Conservation (phyloP, 2,329 filamentous ascomycete genomes). For the Hymenoscyphus albidus region DNA sequence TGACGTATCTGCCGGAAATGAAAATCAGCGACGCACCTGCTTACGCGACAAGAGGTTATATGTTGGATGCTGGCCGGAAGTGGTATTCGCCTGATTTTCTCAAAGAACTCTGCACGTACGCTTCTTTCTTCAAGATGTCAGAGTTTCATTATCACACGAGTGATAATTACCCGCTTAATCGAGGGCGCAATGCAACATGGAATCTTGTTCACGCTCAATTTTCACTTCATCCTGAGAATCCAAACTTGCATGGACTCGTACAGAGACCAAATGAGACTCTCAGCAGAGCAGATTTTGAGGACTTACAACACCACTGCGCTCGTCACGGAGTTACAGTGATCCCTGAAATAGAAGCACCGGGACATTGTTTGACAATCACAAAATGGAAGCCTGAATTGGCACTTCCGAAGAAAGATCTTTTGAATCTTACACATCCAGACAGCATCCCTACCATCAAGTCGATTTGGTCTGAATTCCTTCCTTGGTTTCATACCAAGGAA, state of each 20-base stretch:
- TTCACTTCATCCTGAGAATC: constrained; percentile 47
- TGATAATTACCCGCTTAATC: constrained; percentile 52
- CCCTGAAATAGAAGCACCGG: constrained; percentile 57
- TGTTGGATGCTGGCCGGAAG: constrained; percentile 51
- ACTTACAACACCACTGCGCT: constrained; percentile 50
- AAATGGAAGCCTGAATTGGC: constrained; percentile 58
- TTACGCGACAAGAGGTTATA: constrained; percentile 18
- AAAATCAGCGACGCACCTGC: constrained; percentile 26
- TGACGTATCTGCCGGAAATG: constrained; percentile 50
- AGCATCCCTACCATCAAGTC: constrained; percentile 50
- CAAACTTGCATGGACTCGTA: constrained; percentile 46
- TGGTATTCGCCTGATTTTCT: constrained; percentile 53
- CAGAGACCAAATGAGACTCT: constrained; percentile 53
- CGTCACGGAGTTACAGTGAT: constrained; percentile 53
- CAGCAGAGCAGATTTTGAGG: constrained; percentile 46
- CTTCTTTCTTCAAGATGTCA: constrained; percentile 59
- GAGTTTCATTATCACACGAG: constrained; percentile 55
- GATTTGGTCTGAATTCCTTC: constrained; percentile 50
- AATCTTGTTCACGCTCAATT: constrained; percentile 46
- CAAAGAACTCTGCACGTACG: constrained; percentile 54
- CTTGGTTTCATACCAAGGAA: constrained; percentile 53
- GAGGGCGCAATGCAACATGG: constrained; percentile 41
- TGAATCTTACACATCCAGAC: constrained; percentile 53
- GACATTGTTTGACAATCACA: constrained; percentile 52
- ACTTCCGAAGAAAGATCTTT: constrained; percentile 44